Evolutionary conservation across 352 stramenopile species (phyloP), one percentile per base, ranked within the genome.

Genomic region (Phytophthora fragariaefolia): DNA sequence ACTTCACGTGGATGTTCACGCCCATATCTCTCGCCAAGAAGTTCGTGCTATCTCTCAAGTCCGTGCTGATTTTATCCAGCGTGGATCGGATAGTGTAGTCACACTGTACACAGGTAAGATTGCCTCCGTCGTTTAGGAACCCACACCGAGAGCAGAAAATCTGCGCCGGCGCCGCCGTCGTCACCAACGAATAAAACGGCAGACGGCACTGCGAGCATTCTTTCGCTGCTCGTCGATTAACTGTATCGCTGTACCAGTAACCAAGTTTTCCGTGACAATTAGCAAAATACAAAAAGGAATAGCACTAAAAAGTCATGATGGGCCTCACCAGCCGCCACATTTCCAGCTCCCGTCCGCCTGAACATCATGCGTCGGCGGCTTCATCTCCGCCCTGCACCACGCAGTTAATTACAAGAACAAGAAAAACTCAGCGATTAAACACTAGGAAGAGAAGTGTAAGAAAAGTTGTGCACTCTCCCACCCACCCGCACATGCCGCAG

Each of bases 1-100:
- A 95, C 68, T 90, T 86, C 68, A 95, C 85, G 67, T 91, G 79
- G 63, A 95, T 91, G 66, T 93, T 92, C 20, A 95, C 71, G 28
- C 87, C 87, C 74, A 95, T 91, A 64, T 95, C 85, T 26, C 87
- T 73, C 24, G 83, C 87, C 15, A 93, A 50, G 52, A 91, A 85
- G 63, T 93, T 95, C 42, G 87, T 93, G 56, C 83, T 92, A 67
- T 93, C 85, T 36, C 75, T 80, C 55, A 93, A 58, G 45, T 93
- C 80, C 13, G 81, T 80, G 61, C 80, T 76, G 53, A 95, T 80
- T 61, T 91, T 90, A 43, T 90, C 85, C 36, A 95, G 70, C 32
- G 77, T 85, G 1, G 87, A 92, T n/a, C 84, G 83, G 57, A 95
- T 78, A 6, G 81, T 82, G 65, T 85, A 78, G 65, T 91, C 83